Evolutionary conservation across 1,139 yeast species (phyloP).

Genomic region (Candida albicans): DNA sequence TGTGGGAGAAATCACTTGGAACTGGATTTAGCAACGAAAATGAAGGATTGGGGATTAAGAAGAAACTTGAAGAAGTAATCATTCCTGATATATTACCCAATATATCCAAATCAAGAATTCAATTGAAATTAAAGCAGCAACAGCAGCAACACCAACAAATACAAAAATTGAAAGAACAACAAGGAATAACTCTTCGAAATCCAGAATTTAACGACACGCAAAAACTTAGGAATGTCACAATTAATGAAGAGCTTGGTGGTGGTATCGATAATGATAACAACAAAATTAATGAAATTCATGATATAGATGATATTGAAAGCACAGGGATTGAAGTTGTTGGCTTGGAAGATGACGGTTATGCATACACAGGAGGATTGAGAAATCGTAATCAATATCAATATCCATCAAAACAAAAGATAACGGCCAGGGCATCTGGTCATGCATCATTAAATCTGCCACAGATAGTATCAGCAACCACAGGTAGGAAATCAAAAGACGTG

Average conservation of each 20-base stretch:
- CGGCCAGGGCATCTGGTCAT: not conserved
- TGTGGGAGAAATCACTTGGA: conserved; percentile 12
- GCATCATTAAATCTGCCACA: not conserved
- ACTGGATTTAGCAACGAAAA: conserved; percentile 39
- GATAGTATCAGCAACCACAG: too few relatives aligned
- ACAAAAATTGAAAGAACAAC: not conserved
- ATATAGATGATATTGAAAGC: not conserved
- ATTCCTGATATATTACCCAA: conserved; percentile 32
- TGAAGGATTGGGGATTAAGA: conserved; percentile 18
- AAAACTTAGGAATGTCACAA: not conserved
- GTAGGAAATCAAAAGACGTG: too few relatives aligned
- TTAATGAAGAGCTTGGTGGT: not conserved
- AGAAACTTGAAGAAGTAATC: conserved; percentile 19
- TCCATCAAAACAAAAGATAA: not conserved
- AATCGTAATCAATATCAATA: conserved; percentile 3
- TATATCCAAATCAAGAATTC: conserved; percentile 3
- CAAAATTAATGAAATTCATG: not conserved
- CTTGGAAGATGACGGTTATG: conserved; percentile 21
- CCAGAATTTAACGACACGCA: not conserved
- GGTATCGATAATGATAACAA: not conserved
- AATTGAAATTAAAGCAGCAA: not conserved
- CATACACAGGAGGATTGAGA: conserved; percentile 11
- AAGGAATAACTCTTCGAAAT: not conserved
- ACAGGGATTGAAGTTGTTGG: conserved; percentile 4
- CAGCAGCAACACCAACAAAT: not conserved